These are phyloP conservation scores for Wickerhamiella lipophila DNA, from an alignment of 805 yeast species.

Conservation along the genomic window DNA sequence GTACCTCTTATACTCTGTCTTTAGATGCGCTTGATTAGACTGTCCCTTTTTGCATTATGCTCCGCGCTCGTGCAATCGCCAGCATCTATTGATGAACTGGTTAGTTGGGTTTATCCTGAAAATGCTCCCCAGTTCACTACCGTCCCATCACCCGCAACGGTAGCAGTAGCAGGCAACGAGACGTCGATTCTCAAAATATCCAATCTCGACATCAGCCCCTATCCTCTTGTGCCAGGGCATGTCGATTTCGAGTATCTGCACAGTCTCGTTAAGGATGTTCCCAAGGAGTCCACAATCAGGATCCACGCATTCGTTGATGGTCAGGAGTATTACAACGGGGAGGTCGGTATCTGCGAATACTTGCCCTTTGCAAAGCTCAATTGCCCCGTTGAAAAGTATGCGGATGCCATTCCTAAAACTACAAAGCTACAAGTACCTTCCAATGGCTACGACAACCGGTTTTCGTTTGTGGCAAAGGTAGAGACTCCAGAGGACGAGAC, in stretches of 20 bases:
- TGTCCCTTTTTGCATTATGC: not conserved
- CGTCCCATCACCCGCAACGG: constrained; percentile 6
- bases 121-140: constrained; percentile 15
- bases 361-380: constrained; percentile 20
- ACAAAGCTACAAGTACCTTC: constrained; percentile 24
- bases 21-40: not conserved
- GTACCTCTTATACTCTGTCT: not conserved
- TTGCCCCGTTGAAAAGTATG: constrained; percentile 23
- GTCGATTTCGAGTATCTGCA: constrained; percentile 20
- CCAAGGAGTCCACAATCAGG: constrained; percentile 19
- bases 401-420: constrained; percentile 7
- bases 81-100: constrained; percentile 13
- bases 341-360: constrained; percentile 23
- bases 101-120: constrained; percentile 14
- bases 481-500: constrained; percentile 18
- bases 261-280: constrained; percentile 19
- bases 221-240: constrained; percentile 25
- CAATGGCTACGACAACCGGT: constrained; percentile 22
- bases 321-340: constrained; percentile 16
- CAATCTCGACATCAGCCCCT: constrained; percentile 20
- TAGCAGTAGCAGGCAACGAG: constrained; percentile 20
- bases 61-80: constrained; percentile 2
- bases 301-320: constrained; percentile 18
- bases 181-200: constrained; percentile 21
- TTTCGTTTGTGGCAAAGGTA: constrained; percentile 24